These are phyloP conservation scores for Phialophora macrospora DNA, from an alignment of 2,329 filamentous ascomycete species.

Conservation along the genomic window DNA sequence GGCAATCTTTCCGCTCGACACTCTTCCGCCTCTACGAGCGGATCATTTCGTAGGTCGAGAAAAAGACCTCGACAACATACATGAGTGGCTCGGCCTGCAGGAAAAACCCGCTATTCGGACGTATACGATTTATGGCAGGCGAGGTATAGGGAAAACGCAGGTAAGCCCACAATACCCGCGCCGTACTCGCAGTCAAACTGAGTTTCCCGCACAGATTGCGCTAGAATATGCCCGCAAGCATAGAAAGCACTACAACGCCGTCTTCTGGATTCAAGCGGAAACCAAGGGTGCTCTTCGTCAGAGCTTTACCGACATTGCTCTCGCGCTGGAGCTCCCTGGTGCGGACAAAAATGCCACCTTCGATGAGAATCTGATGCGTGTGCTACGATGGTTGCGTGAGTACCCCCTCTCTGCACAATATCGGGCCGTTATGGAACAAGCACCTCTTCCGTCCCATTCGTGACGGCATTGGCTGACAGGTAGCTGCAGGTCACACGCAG, in stretches of 20 bases:
- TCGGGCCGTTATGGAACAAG: background rate
- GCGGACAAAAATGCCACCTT: constrained; percentile 24
- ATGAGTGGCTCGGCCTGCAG: constrained; percentile 28
- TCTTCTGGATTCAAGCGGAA: constrained; percentile 42
- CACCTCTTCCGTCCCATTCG: background rate
- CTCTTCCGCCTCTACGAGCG: constrained; percentile 9
- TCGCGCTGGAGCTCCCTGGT: constrained; percentile 38
- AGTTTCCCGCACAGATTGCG: background rate
- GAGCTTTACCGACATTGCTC: constrained; percentile 41
- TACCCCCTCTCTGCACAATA: background rate
- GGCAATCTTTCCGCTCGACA: constrained; percentile 17
- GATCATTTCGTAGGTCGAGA: constrained; percentile 37
- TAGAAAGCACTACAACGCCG: constrained; percentile 37
- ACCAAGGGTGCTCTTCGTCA: constrained; percentile 40
- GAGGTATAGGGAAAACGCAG: constrained; percentile 35
- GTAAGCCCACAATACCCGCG: background rate
- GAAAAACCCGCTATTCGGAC: constrained; percentile 30
- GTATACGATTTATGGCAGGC: constrained; percentile 39
- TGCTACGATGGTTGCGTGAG: constrained; percentile 14
- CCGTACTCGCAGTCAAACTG: background rate
- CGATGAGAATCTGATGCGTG: constrained; percentile 18
- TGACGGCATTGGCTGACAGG: background rate
- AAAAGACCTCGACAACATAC: constrained; percentile 37
- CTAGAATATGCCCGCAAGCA: constrained; percentile 36
- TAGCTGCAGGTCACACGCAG: constrained; percentile 1